Evolutionary conservation across 495 filamentous ascomycete species (phyloP).

Genomic region (Peziza echinospora): DNA sequence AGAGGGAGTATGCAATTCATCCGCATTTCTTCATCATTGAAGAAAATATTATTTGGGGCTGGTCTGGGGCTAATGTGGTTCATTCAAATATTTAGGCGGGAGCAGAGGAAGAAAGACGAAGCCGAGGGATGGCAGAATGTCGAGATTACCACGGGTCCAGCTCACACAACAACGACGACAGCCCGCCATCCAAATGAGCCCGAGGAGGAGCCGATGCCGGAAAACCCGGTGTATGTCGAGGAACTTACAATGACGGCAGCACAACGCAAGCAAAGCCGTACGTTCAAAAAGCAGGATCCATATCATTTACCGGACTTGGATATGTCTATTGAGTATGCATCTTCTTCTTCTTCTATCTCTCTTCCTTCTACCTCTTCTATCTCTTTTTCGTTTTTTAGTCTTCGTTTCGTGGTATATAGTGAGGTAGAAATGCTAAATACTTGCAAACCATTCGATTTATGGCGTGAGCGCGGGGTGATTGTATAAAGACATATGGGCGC

Average conservation of each 20-base stretch:
- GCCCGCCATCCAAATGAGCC: slow-evolving; percentile 29
- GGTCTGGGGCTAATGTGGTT: not conserved
- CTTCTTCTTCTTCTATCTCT: not conserved
- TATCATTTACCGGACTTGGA: slow-evolving; percentile 83
- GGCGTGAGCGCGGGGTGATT: not conserved
- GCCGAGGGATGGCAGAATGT: not conserved
- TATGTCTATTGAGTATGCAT: slow-evolving; percentile 32
- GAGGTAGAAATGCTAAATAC: not conserved
- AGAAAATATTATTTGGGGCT: not conserved
- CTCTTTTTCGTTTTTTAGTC: too few species aligned
- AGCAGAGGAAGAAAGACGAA: not conserved
- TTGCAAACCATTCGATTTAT: not conserved
- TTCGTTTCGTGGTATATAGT: too few species aligned
- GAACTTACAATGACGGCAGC: slow-evolving; percentile 61
- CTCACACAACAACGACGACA: not conserved
- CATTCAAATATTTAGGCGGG: not conserved
- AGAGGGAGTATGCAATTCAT: slow-evolving; percentile 27
- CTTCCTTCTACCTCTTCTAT: too few species aligned
- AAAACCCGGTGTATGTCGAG: slow-evolving; percentile 67
- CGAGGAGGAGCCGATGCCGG: slow-evolving; percentile 44
- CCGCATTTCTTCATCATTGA: not conserved
- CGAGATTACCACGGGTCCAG: not conserved
- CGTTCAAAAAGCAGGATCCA: slow-evolving; percentile 73
- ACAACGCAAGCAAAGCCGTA: slow-evolving; percentile 50
- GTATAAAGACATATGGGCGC: slow-evolving; percentile 46